Percentiles rank a stretch among this genome's conserved stretches.
phyloP scores from a whole-genome alignment of 179 eudicot genomes.

The Amaranthus tricolor region DNA sequence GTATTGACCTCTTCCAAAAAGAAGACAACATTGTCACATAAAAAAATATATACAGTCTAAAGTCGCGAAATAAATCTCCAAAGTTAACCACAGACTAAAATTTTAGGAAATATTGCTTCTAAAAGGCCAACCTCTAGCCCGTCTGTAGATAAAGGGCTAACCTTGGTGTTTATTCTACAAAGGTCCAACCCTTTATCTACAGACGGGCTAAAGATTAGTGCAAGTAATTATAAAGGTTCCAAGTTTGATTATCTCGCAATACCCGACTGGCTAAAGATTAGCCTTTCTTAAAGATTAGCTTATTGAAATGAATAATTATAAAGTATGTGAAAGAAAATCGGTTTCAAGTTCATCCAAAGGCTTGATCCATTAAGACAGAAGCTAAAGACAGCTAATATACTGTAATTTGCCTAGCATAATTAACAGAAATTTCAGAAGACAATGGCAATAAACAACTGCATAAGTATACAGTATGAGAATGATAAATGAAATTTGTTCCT shows the following conservation, averaged over 20 bases:
- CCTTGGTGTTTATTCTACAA: too few species aligned
- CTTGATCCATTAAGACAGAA: neutral
- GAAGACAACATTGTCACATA: neutral
- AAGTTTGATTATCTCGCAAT: neutral
- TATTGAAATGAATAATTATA: neutral
- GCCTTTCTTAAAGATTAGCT: neutral
- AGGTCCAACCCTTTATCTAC: too few species aligned
- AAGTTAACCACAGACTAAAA: neutral
- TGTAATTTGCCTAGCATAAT: neutral
- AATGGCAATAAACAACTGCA: neutral
- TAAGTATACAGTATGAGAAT: neutral
- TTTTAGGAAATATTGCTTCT: neutral
- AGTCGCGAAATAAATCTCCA: neutral
- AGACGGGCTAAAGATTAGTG: neutral
- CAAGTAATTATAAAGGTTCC: neutral
- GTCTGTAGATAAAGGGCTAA: too few species aligned
- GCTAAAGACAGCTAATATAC: neutral
- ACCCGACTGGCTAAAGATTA: neutral
- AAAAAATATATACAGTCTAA: neutral
- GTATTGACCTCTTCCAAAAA: conserved; percentile 71
- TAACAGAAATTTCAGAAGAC: neutral
- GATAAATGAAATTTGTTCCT: neutral
- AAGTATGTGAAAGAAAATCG: neutral
- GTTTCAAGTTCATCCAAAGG: neutral
- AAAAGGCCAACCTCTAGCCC: too few species aligned